phyloP scores from a whole-genome alignment of 2,329 filamentous ascomycete genomes.

The Dactylellina cionopaga region DNA sequence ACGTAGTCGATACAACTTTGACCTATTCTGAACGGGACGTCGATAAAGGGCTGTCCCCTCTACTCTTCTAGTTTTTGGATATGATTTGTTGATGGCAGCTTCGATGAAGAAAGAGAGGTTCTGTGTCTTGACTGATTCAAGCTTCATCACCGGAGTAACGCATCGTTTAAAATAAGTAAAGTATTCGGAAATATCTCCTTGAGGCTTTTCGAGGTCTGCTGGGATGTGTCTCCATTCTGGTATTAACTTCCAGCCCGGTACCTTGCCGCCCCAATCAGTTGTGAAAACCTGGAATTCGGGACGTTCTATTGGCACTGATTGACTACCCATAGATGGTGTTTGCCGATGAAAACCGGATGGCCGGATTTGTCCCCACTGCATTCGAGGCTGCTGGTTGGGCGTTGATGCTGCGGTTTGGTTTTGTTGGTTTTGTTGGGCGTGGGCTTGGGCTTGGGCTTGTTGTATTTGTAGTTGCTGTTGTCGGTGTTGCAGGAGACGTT shows the following conservation, averaged over 20 bases:
- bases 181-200: slow-evolving; percentile 31
- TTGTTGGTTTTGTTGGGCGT: not conserved
- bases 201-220: slow-evolving; percentile 29
- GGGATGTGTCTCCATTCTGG: slow-evolving; percentile 39
- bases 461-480: not conserved
- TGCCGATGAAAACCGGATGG: not conserved
- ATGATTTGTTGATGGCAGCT: slow-evolving; percentile 16
- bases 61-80: slow-evolving; percentile 2
- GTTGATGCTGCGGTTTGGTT: not conserved
- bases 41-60: slow-evolving; percentile 21
- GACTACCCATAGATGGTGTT: not conserved
- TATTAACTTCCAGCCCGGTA: slow-evolving; percentile 46
- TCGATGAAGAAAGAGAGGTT: slow-evolving; percentile 24
- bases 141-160: slow-evolving; percentile 25
- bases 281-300: slow-evolving; percentile 38
- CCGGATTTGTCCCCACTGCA: not conserved
- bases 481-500: not conserved
- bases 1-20: slow-evolving; percentile 70
- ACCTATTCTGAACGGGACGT: slow-evolving; percentile 23
- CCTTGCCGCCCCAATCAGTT: slow-evolving; percentile 46
- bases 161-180: slow-evolving; percentile 42
- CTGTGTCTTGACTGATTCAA: slow-evolving; percentile 18
- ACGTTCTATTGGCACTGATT: slow-evolving; percentile 1
- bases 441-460: not conserved
- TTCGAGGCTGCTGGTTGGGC: slow-evolving; percentile 9